Conservation (phyloP, 805 yeast species). For the Candida koratica region DNA sequence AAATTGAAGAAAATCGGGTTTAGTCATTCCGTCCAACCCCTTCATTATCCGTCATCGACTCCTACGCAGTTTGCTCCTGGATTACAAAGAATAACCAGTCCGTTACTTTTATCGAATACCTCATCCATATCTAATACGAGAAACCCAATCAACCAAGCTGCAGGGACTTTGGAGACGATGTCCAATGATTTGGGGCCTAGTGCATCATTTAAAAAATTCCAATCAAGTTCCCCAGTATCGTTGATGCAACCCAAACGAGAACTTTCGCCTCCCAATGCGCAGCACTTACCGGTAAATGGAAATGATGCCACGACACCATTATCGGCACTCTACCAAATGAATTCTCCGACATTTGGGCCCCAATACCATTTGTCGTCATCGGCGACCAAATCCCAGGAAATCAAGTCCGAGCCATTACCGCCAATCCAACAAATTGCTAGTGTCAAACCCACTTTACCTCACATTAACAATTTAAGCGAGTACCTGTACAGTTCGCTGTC, state of each 20-base stretch:
- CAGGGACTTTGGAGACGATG: constrained; percentile 44
- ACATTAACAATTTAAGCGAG: constrained; percentile 14
- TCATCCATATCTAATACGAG: constrained; percentile 42
- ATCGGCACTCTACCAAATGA: constrained; percentile 26
- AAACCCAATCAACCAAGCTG: constrained; percentile 26
- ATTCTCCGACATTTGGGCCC: constrained; percentile 46
- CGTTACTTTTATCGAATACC: constrained; percentile 53
- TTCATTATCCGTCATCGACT: constrained; percentile 64
- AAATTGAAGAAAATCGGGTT: constrained; percentile 12
- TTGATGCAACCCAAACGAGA: constrained; percentile 20
- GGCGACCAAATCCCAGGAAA: not conserved
- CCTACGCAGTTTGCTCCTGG: constrained; percentile 71
- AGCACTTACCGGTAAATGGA: not conserved
- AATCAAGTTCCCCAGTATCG: constrained; percentile 21
- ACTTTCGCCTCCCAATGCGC: constrained; percentile 1
- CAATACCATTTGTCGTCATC: constrained; percentile 28
- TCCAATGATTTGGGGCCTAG: constrained; percentile 42
- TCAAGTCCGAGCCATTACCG: constrained; percentile 19
- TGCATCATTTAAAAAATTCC: constrained; percentile 35
- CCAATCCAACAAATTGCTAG: constrained; percentile 23
- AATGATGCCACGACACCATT: constrained; percentile 26
- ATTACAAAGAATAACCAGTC: constrained; percentile 59
- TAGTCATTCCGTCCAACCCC: constrained; percentile 44
- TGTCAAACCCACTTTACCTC: constrained; percentile 24
- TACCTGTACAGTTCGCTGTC: not conserved